Evolutionary conservation across 2,329 filamentous ascomycete genomes (phyloP), one percentile per base, ranked within the genome.

Genomic region (Keithomyces neogunnii): DNA sequence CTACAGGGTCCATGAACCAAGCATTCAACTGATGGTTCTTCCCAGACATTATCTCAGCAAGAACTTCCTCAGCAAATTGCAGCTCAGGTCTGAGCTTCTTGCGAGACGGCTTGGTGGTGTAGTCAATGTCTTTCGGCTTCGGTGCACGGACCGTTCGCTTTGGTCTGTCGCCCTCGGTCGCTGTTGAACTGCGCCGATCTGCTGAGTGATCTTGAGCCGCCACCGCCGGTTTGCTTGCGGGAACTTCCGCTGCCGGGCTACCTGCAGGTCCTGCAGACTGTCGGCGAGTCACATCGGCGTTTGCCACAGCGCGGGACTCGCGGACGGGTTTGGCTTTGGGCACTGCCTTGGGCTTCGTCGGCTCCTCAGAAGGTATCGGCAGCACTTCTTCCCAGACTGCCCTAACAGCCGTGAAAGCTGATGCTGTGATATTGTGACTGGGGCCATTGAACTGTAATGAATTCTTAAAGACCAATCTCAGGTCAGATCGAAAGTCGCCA

Each of bases 121-220:
- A 97, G 6, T 91, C 86, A n/a, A 96, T 77, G 63, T 97, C 93
- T 58, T 92, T 91, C 55, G 85, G 83, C 63, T 92, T 91, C 0
- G 93, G 90, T 7, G 91, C 88, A 61, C 96, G 89, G 51, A 97
- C 96, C 11, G 92, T 89, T 50, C 93, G 86, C 75, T 96, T 96
- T 9, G 92, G 91, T 48, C 93, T 82, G 57, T 83, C 80, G 51
- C 85, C 86, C 58, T 90, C 88, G 4, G 80, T 78, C 52, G 85
- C 86, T 5, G 83, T 85, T 1, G 89, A 95, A 61, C 92, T 86
- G 50, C 93, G 86, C 56, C 63, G 55, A 42, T 66, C 61, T 19
- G 53, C 52, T 8, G 59, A 48, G 4, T 57, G 49, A 13, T 61
- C 57, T 46, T 57, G 59, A n/a, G 57, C 39, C 28, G 52, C 30